Base-by-base conservation (phyloP, 768 basidiomycete genomes). In the Phylloporus sp. region DNA sequence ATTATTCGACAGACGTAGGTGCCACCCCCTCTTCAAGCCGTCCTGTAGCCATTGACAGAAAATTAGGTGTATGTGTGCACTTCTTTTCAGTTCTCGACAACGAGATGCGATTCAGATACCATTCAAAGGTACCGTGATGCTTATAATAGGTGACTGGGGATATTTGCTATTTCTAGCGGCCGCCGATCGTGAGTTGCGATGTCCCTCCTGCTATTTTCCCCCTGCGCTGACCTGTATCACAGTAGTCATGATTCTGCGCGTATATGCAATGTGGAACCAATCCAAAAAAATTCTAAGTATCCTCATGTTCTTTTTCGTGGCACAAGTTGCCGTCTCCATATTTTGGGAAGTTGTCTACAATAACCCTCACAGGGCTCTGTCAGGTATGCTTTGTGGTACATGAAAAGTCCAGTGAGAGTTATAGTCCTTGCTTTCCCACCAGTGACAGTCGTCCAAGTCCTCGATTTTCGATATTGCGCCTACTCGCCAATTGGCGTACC, bases 181-280 rank as follows among this genome's bases (percentile, higher is more conserved):
- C 20, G 43, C 48, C 10, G 48, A 57, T 42, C 13, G 56, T 57
- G 41, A 47, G 54, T 38, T 10, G 1, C 2, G 15, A n/a, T 14
- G 6, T 13, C 3, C 18, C 18, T 9, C 1, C 5, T 17, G 18
- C 24, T 24, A 0, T 7, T 11, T 22, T 20, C n/a, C 4, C 9
- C n/a, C 3, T 6, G 22, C 14, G 21, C 18, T 37, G 18, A 54
- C 3, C 20, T 17, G 9, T 21, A 5, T 14, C 13, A 24, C 18
- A 57, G 55, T 57, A 10, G 27, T 57, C 24, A 57, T 57, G 55
- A 37, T 57, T 9, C 29, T 57, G 4, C 56, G 56, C 8, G 44
- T 57, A 3, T 56, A 53, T 34, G 38, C 50, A 9, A 56, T 57
- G 36, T 56, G 45, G 40, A 5, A 26, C 20, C 47, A 27, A 20